Evolutionary conservation across 495 filamentous ascomycete species (phyloP).

Genomic region (Paragyromitra xinjiangensis): DNA sequence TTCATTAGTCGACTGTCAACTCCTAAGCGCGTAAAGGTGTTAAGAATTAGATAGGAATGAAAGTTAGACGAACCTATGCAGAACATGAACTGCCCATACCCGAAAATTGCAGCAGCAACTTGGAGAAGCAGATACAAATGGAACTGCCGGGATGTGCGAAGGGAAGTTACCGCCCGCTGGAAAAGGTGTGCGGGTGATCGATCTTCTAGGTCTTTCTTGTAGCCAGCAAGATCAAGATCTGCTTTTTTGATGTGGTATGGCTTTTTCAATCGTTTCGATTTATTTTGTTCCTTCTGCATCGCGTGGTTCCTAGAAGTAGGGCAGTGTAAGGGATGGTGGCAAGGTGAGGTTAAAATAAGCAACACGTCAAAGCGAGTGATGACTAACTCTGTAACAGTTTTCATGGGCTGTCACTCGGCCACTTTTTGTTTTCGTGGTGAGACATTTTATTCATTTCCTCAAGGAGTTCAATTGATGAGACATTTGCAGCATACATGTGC

Average conservation of each 20-base stretch:
- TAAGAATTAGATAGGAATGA: constrained; percentile 25
- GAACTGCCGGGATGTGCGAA: constrained; percentile 58
- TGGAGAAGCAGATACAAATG: constrained; percentile 57
- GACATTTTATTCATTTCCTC: not conserved
- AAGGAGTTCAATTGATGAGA: not conserved
- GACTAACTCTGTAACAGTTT: constrained; percentile 26
- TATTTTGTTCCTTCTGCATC: constrained; percentile 45
- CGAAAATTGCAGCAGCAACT: constrained; percentile 48
- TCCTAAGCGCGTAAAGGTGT: constrained; percentile 3
- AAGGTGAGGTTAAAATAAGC: constrained; percentile 52
- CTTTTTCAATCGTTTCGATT: constrained; percentile 52
- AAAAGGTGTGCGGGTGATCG: constrained; percentile 56
- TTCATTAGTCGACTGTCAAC: constrained; percentile 8
- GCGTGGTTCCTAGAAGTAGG: constrained; percentile 14
- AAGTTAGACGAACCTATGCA: constrained; percentile 56
- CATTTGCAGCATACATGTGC: constrained; percentile 22
- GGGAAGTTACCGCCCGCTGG: constrained; percentile 46
- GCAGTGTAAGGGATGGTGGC: not conserved
- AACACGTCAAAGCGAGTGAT: constrained; percentile 26
- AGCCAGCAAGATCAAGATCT: constrained; percentile 58
- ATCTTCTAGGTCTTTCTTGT: constrained; percentile 57
- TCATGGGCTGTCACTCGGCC: constrained; percentile 42
- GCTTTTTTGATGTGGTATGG: constrained; percentile 58
- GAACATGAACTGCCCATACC: constrained; percentile 58
- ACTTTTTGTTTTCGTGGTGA: constrained; percentile 14